These are phyloP conservation scores for Geotrichum fermentans DNA, from an alignment of 1,139 yeast species.

Conservation along the genomic window DNA sequence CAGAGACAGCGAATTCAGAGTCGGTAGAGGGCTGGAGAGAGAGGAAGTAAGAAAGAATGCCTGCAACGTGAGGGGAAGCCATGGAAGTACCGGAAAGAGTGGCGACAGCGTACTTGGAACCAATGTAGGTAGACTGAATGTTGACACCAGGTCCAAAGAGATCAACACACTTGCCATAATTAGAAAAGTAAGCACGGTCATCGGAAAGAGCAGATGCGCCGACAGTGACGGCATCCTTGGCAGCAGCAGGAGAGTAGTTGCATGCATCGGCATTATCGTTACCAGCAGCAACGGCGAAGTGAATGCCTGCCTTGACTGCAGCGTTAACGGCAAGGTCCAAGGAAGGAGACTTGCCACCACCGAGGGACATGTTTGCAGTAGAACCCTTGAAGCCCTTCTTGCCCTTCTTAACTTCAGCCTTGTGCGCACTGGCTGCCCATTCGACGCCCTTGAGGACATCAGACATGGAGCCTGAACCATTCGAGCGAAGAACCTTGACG, in stretches of 20 bases:
- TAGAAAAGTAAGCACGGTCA: slow-evolving; percentile 54
- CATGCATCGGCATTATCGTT: slow-evolving; percentile 62
- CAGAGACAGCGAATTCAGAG: slow-evolving; percentile 62
- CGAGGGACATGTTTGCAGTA: slow-evolving; percentile 58
- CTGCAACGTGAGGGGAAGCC: slow-evolving; percentile 98
- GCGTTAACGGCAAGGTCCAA: slow-evolving; percentile 55
- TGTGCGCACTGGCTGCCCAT: slow-evolving; percentile 41
- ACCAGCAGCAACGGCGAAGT: slow-evolving; percentile 65
- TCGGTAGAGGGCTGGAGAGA: slow-evolving; percentile 84
- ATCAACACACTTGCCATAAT: slow-evolving; percentile 63
- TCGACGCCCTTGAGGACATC: slow-evolving; percentile 48
- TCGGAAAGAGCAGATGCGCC: slow-evolving; percentile 53
- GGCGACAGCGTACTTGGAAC: slow-evolving; percentile 78
- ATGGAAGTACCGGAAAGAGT: slow-evolving; percentile 95
- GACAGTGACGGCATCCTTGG: slow-evolving; percentile 55
- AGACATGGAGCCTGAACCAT: slow-evolving; percentile 49
- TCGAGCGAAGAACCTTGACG: slow-evolving; percentile 49
- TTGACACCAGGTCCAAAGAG: slow-evolving; percentile 58
- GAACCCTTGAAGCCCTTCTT: slow-evolving; percentile 53
- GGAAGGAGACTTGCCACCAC: slow-evolving; percentile 54
- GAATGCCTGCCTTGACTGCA: slow-evolving; percentile 55
- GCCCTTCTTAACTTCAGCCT: slow-evolving; percentile 35
- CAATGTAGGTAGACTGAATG: slow-evolving; percentile 62
- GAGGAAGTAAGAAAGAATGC: slow-evolving; percentile 75
- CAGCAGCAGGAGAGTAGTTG: slow-evolving; percentile 58